These are phyloP conservation scores for Fagopyrum esculentum DNA, from an alignment of 148 eudicot genomes.

Conservation along the genomic window DNA sequence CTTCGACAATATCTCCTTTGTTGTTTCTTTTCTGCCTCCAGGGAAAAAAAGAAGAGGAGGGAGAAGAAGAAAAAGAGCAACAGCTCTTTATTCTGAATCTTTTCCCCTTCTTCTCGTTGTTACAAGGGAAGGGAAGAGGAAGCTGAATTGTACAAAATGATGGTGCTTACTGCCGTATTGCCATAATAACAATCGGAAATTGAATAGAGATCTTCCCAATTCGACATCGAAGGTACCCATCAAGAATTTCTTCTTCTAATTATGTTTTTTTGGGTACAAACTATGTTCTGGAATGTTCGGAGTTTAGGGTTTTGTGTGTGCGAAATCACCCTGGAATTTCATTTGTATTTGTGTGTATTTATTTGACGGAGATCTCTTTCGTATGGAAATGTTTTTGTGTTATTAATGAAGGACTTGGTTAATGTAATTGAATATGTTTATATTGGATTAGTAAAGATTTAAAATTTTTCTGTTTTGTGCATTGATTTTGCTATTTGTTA, in stretches of 20 bases:
- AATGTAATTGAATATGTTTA: not conserved
- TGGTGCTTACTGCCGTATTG: not conserved
- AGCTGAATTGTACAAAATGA: not conserved
- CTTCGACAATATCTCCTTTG: not conserved
- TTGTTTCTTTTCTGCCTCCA: not conserved
- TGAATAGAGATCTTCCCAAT: not conserved
- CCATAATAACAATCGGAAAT: not conserved
- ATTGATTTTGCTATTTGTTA: not conserved
- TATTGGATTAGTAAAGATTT: not conserved
- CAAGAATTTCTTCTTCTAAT: not conserved
- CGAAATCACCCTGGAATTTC: not conserved
- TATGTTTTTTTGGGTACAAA: not conserved
- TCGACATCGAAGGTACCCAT: not conserved
- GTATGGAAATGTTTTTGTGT: too few relatives aligned
- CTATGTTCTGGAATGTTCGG: conserved; percentile 1
- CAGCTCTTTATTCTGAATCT: not conserved
- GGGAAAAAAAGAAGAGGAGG: not conserved
- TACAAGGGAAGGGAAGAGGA: not conserved
- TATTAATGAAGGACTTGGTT: too few relatives aligned
- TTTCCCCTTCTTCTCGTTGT: not conserved
- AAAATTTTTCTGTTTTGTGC: not conserved
- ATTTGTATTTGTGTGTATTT: not conserved
- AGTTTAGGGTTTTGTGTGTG: not conserved
- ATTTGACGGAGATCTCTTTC: not conserved
- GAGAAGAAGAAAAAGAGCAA: not conserved